phyloP scores from a whole-genome alignment of 2,329 filamentous ascomycete genomes.

The Hypoxylon sp. region DNA sequence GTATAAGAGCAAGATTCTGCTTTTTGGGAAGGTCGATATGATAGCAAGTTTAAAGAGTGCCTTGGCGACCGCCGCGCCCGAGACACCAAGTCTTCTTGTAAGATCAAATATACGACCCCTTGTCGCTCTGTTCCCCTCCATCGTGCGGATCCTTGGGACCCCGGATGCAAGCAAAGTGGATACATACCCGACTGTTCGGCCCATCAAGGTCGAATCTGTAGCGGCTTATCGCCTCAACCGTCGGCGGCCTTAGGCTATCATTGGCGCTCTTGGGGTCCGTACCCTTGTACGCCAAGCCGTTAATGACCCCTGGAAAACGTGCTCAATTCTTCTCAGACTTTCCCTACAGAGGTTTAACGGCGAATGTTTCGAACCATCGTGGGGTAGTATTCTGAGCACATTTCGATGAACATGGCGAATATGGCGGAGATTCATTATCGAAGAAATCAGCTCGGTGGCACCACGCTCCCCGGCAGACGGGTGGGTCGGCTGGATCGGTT shows the following conservation, averaged over 20 bases:
- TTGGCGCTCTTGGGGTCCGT: constrained; percentile 22
- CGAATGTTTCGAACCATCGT: constrained; percentile 32
- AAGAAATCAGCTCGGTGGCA: constrained; percentile 9
- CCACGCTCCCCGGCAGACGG: constrained; percentile 19
- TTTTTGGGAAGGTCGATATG: constrained; percentile 37
- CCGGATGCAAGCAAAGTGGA: constrained; percentile 36
- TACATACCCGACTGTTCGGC: constrained; percentile 29
- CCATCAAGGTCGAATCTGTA: constrained; percentile 39
- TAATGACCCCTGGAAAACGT: constrained; percentile 48
- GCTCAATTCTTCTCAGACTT: constrained; percentile 54
- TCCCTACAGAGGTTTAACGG: constrained; percentile 39
- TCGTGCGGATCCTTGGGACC: constrained; percentile 14
- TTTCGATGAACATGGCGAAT: constrained; percentile 29
- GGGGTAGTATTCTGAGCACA: constrained; percentile 41
- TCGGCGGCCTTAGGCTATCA: constrained; percentile 15
- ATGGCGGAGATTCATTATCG: constrained; percentile 21
- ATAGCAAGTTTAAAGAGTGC: constrained; percentile 16
- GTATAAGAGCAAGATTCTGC: constrained; percentile 45
- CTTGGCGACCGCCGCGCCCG: constrained; percentile 18
- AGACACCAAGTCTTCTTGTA: constrained; percentile 10
- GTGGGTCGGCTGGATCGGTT: constrained; percentile 29
- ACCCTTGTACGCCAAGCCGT: constrained; percentile 44
- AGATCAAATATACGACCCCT: neutral
- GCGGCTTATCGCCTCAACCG: constrained; percentile 33
- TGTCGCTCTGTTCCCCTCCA: neutral